Base-by-base conservation (phyloP, 495 filamentous ascomycete species). In the Pseudotulostoma volvatum region DNA sequence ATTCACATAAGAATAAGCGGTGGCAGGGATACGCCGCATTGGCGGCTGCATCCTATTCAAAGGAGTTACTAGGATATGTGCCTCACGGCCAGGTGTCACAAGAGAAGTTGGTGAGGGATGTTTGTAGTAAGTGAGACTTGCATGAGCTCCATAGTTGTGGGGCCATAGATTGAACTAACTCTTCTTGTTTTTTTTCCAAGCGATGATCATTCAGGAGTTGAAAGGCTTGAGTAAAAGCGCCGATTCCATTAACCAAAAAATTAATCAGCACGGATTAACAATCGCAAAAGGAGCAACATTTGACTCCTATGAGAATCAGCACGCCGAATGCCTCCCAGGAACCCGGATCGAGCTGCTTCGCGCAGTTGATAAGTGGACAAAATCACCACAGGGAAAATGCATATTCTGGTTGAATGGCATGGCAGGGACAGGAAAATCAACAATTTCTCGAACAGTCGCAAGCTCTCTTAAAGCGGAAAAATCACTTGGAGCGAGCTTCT, bases 1-100 rank as follows among this genome's bases (percentile, higher is more conserved):
- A 66, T 40, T 52, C 52, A 7, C 62, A 64, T 31, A 64, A 59
- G 43, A 57, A 59, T 40, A 44, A 54, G 11, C 25, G 43, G 25
- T 66, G 56, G 61, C 60, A 66, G 38, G 36, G 25, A n/a, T 63
- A 62, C 48, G 59, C 56, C 7, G 58, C 58, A 7, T 45, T 48
- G 7, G 50, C 42, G 8, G 60, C 59, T 39, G 60, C 62, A 15
- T 55, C 52, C 18, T 58, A 54, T 47, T 50, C 50, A n/a, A 48
- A 54, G 37, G 50, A 46, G 43, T 42, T 61, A 20, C 47, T 63
- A n/a, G 16, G 9, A 18, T 36, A 43, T 31, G 15, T 40, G 36
- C 32, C 32, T 4, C 31, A 40, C 37, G 45, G 45, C 17, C 13
- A 44, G 32, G 32, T 30, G 18, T 36, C 33, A 41, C 7, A 33